Base-by-base conservation (phyloP, 176 grass and related monocot genomes). In the Carex parvula region DNA sequence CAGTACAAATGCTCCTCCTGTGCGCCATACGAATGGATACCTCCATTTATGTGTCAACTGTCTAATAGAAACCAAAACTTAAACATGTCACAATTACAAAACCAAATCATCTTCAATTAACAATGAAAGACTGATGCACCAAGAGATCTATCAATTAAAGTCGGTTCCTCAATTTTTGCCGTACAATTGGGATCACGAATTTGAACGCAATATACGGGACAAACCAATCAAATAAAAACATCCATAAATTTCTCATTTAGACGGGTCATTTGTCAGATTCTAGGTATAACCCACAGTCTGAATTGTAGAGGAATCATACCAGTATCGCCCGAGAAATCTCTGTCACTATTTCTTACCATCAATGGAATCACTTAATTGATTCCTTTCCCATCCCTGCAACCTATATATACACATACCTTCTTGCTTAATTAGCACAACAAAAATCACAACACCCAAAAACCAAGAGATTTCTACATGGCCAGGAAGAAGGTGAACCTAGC, bases 401-500 rank as follows among this genome's bases (percentile, higher is more conserved):
- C 77, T 81, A 83, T 54, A 83, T 54, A 83, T 30, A 83, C 60
- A 65, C 41, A 26, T 46, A 20, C 64, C 59, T 44, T 21, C 79
- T 81, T 64, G 73, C 73, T 77, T 55, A 77, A 77, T 77, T 56
- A 57, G 26, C 48, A 55, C 50, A 55, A 12, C 33, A 75, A 63
- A 64, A 64, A 64, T 33, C 54, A 80, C 37, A 80, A 59, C 17
- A 80, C 24, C 16, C 24, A 63, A 54, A 39, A 39, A 39, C 33
- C 33, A 35, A 35, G 33, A 35, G 33, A 64, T 14, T 57, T 50
- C 41, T 56, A 14, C 0, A 86, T 86, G 84, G 84, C 70, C 14
- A 64, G 84, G 55, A 86, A 86, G 84, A 79, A 86, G 84, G 68
- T 86, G 56, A 66, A 79, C 33, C 20, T 86, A 33, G 71, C 58